Evolutionary conservation across 345 rosid genomes (phyloP), one percentile per base, ranked within the genome.

Genomic region (Lepidium aucheri): DNA sequence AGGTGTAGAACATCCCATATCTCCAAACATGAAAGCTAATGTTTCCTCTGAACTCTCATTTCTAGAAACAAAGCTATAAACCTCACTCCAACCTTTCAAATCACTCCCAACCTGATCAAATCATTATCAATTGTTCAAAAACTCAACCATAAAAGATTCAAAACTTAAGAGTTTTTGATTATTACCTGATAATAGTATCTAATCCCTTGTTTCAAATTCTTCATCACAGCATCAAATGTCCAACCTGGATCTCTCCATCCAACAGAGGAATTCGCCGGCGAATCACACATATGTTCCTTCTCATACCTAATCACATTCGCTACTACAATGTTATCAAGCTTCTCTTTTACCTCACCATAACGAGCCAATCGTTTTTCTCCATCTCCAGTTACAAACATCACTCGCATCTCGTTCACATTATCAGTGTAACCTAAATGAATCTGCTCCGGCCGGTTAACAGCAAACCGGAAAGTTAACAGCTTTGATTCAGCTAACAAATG

Each of bases 201-300:
- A 8, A 79, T 42, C 7, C 96, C 97, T 26, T 53, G 73, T 76
- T 86, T 84, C 68, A 93, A 55, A 63, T 73, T 67, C 67, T 67
- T 71, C 80, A 93, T 85, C 34, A 93, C 84, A 0, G 69, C 87
- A 45, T 86, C 88, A 47, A 87, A 85, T 17, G 78, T 79, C 97
- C 96, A 92, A 18, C 98, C 95, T 6, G 97, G 95, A 81, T 92
- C 98, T 66, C 98, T 87, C 95, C 98, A 89, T 46, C 93, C 95
- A 18, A 78, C n/a, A 1, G 86, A 79, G 2, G 73, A 26, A 58
- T 92, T 92, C 8, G 98, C 98, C 1, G 97, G 97, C n/a, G 74
- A 69, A 65, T 89, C 86, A 45, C 97, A 89, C 95, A 92, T 76
- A 40, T 87, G 81, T 45, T 86, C 90, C 66, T 62, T 79, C 80